phyloP scores from a whole-genome alignment of 1,284 basidiomycete genomes.

The Amylostereum areolatum region DNA sequence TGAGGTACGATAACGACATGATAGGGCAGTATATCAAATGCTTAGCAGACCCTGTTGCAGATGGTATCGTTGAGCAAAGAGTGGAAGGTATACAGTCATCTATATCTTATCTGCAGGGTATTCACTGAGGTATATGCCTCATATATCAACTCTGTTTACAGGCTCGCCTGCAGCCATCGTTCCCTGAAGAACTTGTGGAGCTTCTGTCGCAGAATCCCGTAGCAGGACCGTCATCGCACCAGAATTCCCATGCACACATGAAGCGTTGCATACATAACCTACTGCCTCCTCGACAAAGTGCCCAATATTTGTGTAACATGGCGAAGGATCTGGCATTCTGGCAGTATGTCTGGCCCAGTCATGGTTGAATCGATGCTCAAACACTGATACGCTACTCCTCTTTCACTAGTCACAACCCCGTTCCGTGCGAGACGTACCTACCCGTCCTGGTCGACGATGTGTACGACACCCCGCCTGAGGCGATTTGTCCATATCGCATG shows the following conservation, averaged over 20 bases:
- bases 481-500: constrained; percentile 54
- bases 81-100: no score
- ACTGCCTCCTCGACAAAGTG: constrained; percentile 35
- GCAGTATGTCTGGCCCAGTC: constrained; percentile 43
- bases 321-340: constrained; percentile 60
- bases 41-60: no score
- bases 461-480: constrained; percentile 48
- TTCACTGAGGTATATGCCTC: no score
- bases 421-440: constrained; percentile 59
- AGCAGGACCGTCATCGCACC: no score
- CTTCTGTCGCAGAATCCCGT: constrained; percentile 18
- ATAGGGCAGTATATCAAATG: no score
- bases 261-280: no score
- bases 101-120: no score
- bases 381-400: constrained; percentile 13
- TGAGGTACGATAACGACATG: no score
- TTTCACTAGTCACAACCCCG: constrained; percentile 51
- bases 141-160: no score
- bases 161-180: constrained; percentile 3
- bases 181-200: constrained; percentile 50
- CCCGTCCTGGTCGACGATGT: constrained; percentile 61
- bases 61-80: no score
- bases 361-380: background rate
- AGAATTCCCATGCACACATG: no score
- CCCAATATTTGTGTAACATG: constrained; percentile 50